Conservation (phyloP, 306 rosid species). For the Senna siamea region DNA sequence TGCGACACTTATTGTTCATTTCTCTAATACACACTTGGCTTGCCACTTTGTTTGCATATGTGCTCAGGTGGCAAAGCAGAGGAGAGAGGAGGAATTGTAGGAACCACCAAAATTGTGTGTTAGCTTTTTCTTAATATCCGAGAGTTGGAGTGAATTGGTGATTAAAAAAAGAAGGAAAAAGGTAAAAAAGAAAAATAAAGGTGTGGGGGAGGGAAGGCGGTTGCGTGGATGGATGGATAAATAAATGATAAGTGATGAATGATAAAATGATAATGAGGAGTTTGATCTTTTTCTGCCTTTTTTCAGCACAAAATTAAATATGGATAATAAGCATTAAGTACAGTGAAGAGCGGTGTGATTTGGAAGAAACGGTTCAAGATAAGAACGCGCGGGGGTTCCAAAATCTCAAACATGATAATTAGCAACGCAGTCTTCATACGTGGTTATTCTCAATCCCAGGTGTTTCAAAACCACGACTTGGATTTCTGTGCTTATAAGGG, state of each 20-base stretch:
- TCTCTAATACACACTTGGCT: conserved; percentile 77
- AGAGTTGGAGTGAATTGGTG: too few species aligned
- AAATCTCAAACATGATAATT: conserved; percentile 42
- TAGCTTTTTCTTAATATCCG: too few species aligned
- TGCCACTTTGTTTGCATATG: conserved; percentile 31
- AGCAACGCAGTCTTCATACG: conserved; percentile 38
- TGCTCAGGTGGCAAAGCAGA: conserved; percentile 56
- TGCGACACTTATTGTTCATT: conserved; percentile 44
- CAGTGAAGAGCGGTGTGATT: conserved; percentile 45
- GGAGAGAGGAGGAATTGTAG: too few species aligned
- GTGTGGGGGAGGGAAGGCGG: conserved; percentile 35
- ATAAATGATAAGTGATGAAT: too few species aligned
- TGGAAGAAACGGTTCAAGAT: conserved; percentile 55
- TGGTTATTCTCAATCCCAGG: conserved; percentile 44
- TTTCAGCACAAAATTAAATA: not conserved
- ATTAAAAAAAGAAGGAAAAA: not conserved
- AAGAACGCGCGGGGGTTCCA: conserved; percentile 51
- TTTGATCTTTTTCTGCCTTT: not conserved
- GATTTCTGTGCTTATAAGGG: conserved; percentile 22
- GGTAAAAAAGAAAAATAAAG: conserved; percentile 23
- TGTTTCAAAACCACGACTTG: conserved; percentile 30
- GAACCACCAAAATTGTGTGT: not conserved
- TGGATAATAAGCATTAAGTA: conserved; percentile 31
- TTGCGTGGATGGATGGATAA: conserved; percentile 32
- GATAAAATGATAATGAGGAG: too few species aligned